A percentile compares a stretch with the other conserved stretches of the same genome.
Evolutionary conservation across 2,329 filamentous ascomycete genomes (phyloP).

Genomic region (Phialophora macrospora): DNA sequence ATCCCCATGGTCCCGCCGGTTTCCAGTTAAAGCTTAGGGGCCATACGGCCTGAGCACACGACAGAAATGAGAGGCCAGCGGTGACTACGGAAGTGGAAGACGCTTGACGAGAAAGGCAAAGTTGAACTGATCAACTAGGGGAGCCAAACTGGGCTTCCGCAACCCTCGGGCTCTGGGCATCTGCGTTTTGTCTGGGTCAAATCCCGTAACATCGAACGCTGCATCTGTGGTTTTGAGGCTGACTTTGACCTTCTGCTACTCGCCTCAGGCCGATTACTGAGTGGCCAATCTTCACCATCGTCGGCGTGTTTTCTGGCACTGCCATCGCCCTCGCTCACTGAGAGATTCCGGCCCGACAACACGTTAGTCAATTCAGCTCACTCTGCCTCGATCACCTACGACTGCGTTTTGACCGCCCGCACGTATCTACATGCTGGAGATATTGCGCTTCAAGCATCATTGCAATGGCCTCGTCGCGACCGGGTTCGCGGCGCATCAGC

Average conservation of each 20-base stretch:
- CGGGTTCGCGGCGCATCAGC: constrained; percentile 24
- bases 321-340: not conserved
- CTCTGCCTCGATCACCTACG: not conserved
- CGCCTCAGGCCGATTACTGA: not conserved
- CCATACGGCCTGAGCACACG: not conserved
- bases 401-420: not conserved
- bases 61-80: not conserved
- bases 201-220: not conserved
- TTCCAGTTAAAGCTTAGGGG: not conserved
- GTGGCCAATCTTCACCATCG: not conserved
- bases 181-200: not conserved
- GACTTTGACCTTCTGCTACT: not conserved
- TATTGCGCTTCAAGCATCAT: not conserved
- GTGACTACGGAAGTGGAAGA: constrained; percentile 1
- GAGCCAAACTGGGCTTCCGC: not conserved
- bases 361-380: not conserved
- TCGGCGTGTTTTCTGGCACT: not conserved
- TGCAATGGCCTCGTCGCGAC: constrained; percentile 30
- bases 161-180: not conserved
- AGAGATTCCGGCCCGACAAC: constrained; percentile 1
- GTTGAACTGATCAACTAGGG: not conserved
- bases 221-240: not conserved
- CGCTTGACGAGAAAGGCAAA: not conserved
- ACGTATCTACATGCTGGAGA: not conserved
- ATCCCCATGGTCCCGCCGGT: not conserved